Percentiles rank a stretch among this genome's conserved stretches.
phyloP scores from a whole-genome alignment of 2,329 filamentous ascomycete genomes.

The Didymella sp. region DNA sequence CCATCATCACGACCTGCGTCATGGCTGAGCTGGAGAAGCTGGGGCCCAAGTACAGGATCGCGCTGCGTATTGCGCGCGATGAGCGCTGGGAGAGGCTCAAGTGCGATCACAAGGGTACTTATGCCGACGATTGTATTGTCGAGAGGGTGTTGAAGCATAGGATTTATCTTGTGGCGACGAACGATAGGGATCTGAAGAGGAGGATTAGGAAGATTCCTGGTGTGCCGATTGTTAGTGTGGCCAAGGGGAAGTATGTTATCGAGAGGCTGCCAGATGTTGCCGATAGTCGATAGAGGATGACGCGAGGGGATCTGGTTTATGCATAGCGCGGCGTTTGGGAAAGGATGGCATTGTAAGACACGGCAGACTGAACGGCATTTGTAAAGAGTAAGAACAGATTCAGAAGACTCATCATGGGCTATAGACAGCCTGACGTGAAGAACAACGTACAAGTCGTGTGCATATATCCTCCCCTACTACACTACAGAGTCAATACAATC shows the following conservation, averaged over 20 bases:
- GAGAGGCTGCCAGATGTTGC: conserved; percentile 88
- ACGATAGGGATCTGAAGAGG: conserved; percentile 72
- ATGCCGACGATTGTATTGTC: conserved; percentile 73
- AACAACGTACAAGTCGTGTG: background rate
- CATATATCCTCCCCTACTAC: background rate
- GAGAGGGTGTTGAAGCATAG: conserved; percentile 55
- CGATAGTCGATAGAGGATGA: conserved; percentile 55
- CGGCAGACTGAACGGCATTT: background rate
- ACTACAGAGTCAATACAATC: too few relatives aligned
- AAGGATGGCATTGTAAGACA: background rate
- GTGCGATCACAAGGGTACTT: conserved; percentile 89
- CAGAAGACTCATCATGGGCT: background rate
- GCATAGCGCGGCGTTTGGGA: conserved; percentile 23
- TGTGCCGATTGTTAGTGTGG: conserved; percentile 80
- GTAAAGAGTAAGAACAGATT: background rate
- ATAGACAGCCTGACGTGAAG: background rate
- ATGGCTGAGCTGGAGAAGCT: conserved; percentile 88
- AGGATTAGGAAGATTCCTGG: conserved; percentile 82
- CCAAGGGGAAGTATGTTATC: conserved; percentile 90
- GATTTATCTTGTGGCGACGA: conserved; percentile 55
- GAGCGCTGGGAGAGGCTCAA: conserved; percentile 84
- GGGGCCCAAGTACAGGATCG: conserved; percentile 83
- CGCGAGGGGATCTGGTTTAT: background rate
- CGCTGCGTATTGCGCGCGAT: conserved; percentile 84
- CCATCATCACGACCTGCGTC: conserved; percentile 80